Conservation (phyloP, 1,139 yeast species). For the Hyphopichia burtonii region DNA sequence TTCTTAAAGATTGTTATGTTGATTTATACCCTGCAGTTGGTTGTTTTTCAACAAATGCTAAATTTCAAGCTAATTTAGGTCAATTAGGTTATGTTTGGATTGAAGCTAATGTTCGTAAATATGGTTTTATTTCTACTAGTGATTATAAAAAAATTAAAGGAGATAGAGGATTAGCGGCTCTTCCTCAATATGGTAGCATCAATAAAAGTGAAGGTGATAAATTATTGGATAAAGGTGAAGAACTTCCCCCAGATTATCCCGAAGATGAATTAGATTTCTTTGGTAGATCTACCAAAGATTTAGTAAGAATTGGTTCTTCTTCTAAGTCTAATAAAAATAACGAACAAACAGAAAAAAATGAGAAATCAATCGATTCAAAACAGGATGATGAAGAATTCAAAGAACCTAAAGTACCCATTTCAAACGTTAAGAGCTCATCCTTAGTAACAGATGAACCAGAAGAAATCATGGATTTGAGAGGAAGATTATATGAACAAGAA, state of each 20-base stretch:
- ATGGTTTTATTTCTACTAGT: slow-evolving; percentile 80
- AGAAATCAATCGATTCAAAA: slow-evolving; percentile 9
- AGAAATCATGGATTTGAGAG: slow-evolving; percentile 40
- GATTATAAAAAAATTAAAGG: slow-evolving; percentile 41
- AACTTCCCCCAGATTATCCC: slow-evolving; percentile 67
- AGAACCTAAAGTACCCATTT: slow-evolving; percentile 9
- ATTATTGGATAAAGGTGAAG: slow-evolving; percentile 70
- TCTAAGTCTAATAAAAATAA: slow-evolving; percentile 14
- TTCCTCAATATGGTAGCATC: slow-evolving; percentile 38
- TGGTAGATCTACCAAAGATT: slow-evolving; percentile 39
- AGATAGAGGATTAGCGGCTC: slow-evolving; percentile 43
- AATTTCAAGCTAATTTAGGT: slow-evolving; percentile 82
- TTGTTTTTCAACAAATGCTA: slow-evolving; percentile 65
- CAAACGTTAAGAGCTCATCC: slow-evolving; percentile 14
- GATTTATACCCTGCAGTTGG: slow-evolving; percentile 93
- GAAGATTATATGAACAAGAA: slow-evolving; percentile 35
- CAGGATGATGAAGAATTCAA: slow-evolving; percentile 9
- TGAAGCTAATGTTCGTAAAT: slow-evolving; percentile 91
- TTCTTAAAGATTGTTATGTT: slow-evolving; percentile 72
- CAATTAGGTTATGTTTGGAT: slow-evolving; percentile 91
- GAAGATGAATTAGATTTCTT: slow-evolving; percentile 64
- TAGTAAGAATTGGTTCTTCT: slow-evolving; percentile 21
- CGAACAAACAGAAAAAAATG: slow-evolving; percentile 8
- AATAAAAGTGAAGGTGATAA: slow-evolving; percentile 34
- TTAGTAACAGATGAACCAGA: slow-evolving; percentile 37